Evolutionary conservation across 345 rosid genomes (phyloP), one percentile per base, ranked within the genome.

Genomic region (Diplotaxis tenuifolia): DNA sequence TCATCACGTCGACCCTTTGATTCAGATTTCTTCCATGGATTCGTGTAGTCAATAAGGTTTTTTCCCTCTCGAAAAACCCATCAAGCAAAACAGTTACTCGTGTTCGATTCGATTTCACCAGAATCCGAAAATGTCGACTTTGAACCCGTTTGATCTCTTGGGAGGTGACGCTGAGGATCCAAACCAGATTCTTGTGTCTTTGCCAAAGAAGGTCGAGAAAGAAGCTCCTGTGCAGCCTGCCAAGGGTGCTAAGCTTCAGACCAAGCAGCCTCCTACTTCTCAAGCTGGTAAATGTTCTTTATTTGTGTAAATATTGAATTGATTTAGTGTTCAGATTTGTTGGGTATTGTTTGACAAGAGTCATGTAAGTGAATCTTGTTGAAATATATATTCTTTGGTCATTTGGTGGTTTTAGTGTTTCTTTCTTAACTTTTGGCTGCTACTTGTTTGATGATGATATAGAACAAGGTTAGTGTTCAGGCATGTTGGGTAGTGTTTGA

Each of bases 81-180:
- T 20, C 49, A 45, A 21, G 34, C 42, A 15, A 22, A 47, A 3
- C 29, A 27, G 72, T 50, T 6, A 29, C 38, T 38, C 47, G 22
- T 70, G 21, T 29, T 1, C 15, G 34, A 28, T 45, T 31, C 31
- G 2, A 67, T 31, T 56, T 58, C 57, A 9, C n/a, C 69, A 34
- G 21, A 54, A 38, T 38, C 42, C 36, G 52, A 57, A 74, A 6
- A 94, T 95, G 99, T 84, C 99, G 62, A 85, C 91, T 72, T 6
- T 40, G 86, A 95, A 95, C 85, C 93, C 92, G 8, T 95, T 95
- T 54, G 88, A 85, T 82, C 86, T 92, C 83, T 81, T 95, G 32
- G 96, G 85, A 3, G 92, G 82, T 45, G 96, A 86, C 50, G 83
- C 77, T 9, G 99, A 88, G 68, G 98, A 95, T 63, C 86, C 89